Evolutionary conservation across 129 eudicot species (phyloP).

Genomic region (Flaveria sonorensis): DNA sequence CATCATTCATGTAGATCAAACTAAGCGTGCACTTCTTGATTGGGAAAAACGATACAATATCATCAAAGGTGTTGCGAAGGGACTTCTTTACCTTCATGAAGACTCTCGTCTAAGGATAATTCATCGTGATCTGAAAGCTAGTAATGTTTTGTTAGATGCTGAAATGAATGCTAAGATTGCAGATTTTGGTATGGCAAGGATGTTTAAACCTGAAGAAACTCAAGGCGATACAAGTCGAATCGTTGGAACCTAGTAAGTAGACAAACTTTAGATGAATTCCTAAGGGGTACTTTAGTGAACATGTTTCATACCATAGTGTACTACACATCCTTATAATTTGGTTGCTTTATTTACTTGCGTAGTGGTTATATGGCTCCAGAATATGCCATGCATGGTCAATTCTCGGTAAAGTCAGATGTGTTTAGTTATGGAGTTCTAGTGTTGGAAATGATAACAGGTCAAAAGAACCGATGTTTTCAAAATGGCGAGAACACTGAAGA

Average conservation of each 20-base stretch:
- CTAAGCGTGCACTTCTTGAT: not conserved
- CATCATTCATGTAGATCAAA: not conserved
- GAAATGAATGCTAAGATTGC: not conserved
- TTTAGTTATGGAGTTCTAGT: not conserved
- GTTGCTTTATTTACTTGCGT: not conserved
- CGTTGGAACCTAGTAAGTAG: not conserved
- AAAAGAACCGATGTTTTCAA: not conserved
- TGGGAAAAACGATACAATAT: constrained; percentile 2
- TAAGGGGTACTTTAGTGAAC: not conserved
- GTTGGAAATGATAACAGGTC: not conserved
- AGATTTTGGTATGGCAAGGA: not conserved
- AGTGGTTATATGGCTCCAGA: constrained; percentile 3
- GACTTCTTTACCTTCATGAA: not conserved
- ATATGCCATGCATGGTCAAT: not conserved
- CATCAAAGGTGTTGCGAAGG: not conserved
- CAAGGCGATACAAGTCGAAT: not conserved
- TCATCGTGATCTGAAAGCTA: not conserved
- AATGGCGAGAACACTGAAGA: not conserved
- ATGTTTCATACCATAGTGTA: not conserved
- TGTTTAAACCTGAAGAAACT: not conserved
- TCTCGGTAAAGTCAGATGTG: not conserved
- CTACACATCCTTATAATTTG: no score
- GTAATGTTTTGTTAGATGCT: not conserved
- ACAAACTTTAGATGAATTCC: not conserved
- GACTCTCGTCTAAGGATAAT: not conserved